These are phyloP conservation scores for Sordaria brevicollis DNA, from an alignment of 495 filamentous ascomycete genomes.

Conservation along the genomic window DNA sequence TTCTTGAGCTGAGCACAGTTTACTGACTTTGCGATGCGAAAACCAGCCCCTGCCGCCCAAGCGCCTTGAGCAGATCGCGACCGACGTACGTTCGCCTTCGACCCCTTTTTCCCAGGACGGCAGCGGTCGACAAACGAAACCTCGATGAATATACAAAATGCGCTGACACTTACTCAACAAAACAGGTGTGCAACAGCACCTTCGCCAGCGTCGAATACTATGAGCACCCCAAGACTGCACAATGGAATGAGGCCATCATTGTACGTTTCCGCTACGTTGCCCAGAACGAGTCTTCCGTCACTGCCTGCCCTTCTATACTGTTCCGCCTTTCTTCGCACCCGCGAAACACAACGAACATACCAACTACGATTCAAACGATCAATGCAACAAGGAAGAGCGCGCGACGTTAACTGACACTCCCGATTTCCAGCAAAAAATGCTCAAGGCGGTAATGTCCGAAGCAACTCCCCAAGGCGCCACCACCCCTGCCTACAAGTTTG, in stretches of 20 bases:
- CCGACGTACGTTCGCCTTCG: conserved; percentile 49
- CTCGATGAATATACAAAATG: neutral
- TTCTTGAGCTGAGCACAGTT: neutral
- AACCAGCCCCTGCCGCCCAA: conserved; percentile 61
- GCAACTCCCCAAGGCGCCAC: conserved; percentile 47
- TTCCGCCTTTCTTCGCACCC: neutral
- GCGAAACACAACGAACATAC: neutral
- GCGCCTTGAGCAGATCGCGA: conserved; percentile 74
- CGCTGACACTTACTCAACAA: conserved; percentile 14
- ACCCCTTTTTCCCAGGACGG: conserved; percentile 1
- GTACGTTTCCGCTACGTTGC: conserved; percentile 38
- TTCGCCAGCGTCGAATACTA: conserved; percentile 63
- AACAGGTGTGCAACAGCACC: conserved; percentile 72
- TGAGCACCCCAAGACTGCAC: conserved; percentile 65
- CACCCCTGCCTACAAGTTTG: conserved; percentile 68
- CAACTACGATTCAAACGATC: neutral
- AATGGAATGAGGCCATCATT: conserved; percentile 89
- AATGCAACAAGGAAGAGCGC: neutral
- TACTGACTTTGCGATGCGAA: neutral
- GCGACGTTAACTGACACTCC: neutral
- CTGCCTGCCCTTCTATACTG: neutral
- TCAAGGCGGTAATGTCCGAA: conserved; percentile 76
- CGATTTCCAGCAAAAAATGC: conserved; percentile 63
- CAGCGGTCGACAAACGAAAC: neutral
- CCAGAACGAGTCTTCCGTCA: neutral